A percentile compares a stretch with the other conserved stretches of the same genome.
phyloP scores from a whole-genome alignment of 495 filamentous ascomycete genomes.

The Hyaloscypha hepaticicola region DNA sequence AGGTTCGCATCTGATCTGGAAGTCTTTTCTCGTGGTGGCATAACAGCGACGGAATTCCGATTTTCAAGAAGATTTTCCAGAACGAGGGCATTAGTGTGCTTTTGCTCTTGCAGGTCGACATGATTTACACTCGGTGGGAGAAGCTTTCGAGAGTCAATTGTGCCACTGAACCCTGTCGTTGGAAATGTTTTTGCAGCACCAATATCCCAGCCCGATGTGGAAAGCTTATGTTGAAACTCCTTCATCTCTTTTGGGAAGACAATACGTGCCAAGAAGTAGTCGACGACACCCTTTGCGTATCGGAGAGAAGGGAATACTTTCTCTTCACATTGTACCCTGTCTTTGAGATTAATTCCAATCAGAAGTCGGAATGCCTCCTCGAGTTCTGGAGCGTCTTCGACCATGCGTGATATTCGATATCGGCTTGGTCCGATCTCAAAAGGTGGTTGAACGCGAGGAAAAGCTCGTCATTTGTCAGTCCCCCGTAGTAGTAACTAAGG shows the following conservation, averaged over 20 bases:
- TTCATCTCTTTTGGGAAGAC: constrained; percentile 68
- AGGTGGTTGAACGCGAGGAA: constrained; percentile 49
- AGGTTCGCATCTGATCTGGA: constrained; percentile 38
- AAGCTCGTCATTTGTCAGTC: constrained; percentile 56
- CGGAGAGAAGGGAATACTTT: constrained; percentile 54
- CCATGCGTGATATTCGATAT: constrained; percentile 54
- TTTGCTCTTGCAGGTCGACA: constrained; percentile 53
- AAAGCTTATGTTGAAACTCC: constrained; percentile 63
- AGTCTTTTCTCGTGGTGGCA: not conserved
- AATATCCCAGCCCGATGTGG: constrained; percentile 70
- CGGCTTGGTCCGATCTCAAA: constrained; percentile 53
- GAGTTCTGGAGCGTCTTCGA: constrained; percentile 38
- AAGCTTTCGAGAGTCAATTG: constrained; percentile 60
- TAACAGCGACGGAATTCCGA: constrained; percentile 51
- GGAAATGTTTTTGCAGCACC: constrained; percentile 45
- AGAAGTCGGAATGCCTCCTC: constrained; percentile 44
- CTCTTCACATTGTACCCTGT: constrained; percentile 40
- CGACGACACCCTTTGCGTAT: constrained; percentile 50
- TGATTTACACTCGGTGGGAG: constrained; percentile 59
- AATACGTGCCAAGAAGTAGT: constrained; percentile 61
- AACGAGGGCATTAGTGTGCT: constrained; percentile 65
- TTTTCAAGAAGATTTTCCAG: constrained; percentile 53
- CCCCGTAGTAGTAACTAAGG: constrained; percentile 67
- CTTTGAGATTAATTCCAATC: constrained; percentile 58
- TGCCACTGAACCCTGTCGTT: constrained; percentile 71